Conservation (phyloP, 345 rosid species). For the Salix brachista region DNA sequence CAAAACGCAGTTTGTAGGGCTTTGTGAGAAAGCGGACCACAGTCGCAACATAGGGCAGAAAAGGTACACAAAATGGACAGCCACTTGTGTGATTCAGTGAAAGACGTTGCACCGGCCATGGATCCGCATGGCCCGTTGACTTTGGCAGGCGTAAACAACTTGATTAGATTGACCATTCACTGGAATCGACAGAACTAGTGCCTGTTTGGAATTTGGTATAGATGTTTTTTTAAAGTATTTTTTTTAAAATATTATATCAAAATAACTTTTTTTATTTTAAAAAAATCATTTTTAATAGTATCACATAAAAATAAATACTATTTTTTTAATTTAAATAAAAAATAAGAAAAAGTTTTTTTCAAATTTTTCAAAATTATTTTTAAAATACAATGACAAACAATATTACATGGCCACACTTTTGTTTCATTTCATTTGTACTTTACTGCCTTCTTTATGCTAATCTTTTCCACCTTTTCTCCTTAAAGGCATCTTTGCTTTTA, state of each 20-base stretch:
- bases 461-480: background rate
- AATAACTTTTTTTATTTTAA: too few relatives aligned
- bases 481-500: background rate
- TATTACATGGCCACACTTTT: too few relatives aligned
- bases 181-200: too few relatives aligned
- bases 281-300: fast-evolving
- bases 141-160: background rate
- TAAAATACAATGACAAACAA: too few relatives aligned
- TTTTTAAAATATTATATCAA: too few relatives aligned
- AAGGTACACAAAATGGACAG: background rate
- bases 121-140: background rate
- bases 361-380: too few relatives aligned
- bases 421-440: background rate
- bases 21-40: too few relatives aligned
- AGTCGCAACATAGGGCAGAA: background rate
- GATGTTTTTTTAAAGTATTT: too few relatives aligned
- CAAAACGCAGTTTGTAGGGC: too few relatives aligned
- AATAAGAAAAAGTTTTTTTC: too few relatives aligned
- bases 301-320: fast-evolving
- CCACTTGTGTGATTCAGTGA: background rate
- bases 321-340: too few relatives aligned
- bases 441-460: background rate
- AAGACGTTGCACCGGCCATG: background rate
- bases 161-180: background rate
- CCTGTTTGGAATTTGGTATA: too few relatives aligned